A percentile compares a stretch with the other conserved stretches of the same genome.
These are phyloP conservation scores for Emmonsiellopsis sp. DNA, from an alignment of 2,329 filamentous ascomycete species.

Conservation along the genomic window DNA sequence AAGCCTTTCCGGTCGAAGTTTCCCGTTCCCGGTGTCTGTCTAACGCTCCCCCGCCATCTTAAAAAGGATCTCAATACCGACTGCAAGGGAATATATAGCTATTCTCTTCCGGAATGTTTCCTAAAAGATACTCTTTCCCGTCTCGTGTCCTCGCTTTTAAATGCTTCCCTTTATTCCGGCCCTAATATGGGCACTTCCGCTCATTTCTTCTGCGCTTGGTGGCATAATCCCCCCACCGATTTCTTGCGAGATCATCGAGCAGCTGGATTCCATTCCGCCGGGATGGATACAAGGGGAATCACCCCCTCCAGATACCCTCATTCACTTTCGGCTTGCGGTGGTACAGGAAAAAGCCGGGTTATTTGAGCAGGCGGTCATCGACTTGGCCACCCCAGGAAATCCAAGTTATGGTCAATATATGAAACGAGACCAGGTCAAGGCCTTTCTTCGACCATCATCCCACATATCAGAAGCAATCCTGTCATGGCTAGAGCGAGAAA, in stretches of 20 bases:
- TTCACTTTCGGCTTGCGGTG: slow-evolving; percentile 43
- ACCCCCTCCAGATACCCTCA: slow-evolving; percentile 25
- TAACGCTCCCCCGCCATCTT: too few species aligned
- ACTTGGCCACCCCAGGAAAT: slow-evolving; percentile 53
- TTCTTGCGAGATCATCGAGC: slow-evolving; percentile 19
- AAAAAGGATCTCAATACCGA: too few species aligned
- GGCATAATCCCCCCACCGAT: neutral
- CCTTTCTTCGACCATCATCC: slow-evolving; percentile 42
- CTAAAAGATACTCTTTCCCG: too few species aligned
- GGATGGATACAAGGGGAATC: slow-evolving; percentile 23
- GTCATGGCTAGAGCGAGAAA: slow-evolving; percentile 46
- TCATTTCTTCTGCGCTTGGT: neutral
- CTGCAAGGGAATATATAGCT: too few species aligned
- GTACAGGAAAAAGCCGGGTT: slow-evolving; percentile 38
- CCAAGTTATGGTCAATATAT: slow-evolving; percentile 53
- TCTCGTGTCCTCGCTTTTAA: too few species aligned
- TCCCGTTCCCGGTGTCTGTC: too few species aligned
- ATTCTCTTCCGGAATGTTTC: too few species aligned
- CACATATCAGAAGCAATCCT: slow-evolving; percentile 42
- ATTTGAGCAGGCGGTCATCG: slow-evolving; percentile 51
- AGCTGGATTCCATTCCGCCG: slow-evolving; percentile 19
- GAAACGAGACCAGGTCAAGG: slow-evolving; percentile 49
- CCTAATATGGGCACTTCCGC: neutral
- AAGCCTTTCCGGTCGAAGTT: too few species aligned
- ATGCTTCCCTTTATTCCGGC: neutral